These are phyloP conservation scores for Fusarium sterilihyphosum DNA, from an alignment of 2,329 filamentous ascomycete species.

Conservation along the genomic window DNA sequence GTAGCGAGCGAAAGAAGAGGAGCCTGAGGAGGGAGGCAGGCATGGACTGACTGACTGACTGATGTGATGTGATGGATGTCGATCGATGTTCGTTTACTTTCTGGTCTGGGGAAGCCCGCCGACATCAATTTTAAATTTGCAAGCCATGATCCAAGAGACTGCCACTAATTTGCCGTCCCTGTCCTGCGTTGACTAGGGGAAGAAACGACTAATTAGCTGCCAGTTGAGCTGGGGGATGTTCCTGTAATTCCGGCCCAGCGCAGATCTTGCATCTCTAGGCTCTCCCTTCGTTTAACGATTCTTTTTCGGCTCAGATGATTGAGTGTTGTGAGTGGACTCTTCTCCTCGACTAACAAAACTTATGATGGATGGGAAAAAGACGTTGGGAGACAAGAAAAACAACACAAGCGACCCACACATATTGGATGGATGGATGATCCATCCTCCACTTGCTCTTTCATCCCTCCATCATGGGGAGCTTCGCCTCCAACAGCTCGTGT, in stretches of 20 bases:
- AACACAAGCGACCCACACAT: conserved; percentile 16
- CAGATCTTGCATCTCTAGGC: conserved; percentile 27
- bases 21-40: neutral
- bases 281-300: conserved; percentile 1
- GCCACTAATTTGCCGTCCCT: conserved; percentile 42
- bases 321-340: neutral
- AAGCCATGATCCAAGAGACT: conserved; percentile 43
- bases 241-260: conserved; percentile 40
- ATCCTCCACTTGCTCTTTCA: conserved; percentile 25
- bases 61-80: conserved; percentile 27
- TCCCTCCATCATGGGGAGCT: conserved; percentile 31
- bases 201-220: conserved; percentile 11
- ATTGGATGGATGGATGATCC: conserved; percentile 7
- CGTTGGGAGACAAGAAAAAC: conserved; percentile 18
- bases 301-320: conserved; percentile 8
- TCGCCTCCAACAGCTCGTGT: conserved; percentile 41
- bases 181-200: conserved; percentile 30
- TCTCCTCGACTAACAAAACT: neutral
- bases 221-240: conserved; percentile 6
- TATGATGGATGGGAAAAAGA: conserved; percentile 17
- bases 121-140: conserved; percentile 45
- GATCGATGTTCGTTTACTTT: conserved; percentile 27
- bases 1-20: conserved; percentile 20
- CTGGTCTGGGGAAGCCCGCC: conserved; percentile 40
- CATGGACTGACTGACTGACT: neutral